Base-by-base conservation (phyloP, 1,284 basidiomycete genomes). In the Malassezia restricta region DNA sequence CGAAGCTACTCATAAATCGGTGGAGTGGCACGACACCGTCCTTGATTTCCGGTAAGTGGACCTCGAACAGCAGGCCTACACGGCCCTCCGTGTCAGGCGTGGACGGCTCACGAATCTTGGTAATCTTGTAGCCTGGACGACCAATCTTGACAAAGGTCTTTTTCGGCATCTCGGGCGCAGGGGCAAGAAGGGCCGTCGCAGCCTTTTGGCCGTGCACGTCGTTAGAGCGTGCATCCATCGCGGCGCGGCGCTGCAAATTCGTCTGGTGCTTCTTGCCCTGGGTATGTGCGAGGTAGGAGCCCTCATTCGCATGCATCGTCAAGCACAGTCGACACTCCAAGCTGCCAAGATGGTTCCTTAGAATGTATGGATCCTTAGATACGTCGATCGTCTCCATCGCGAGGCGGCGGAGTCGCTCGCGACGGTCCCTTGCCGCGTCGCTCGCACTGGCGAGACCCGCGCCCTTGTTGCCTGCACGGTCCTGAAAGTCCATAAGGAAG, bases 191-290 rank as follows among this genome's bases (percentile, higher is more conserved):
- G 90, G 80, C 56, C 77, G 82, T 64, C 51, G 61, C 50, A 17
- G 57, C 47, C 15, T 15, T 35, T 29, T 65, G 54, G 51, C 58
- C 56, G 7, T 47, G 39, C 24, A 45, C 50, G 27, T 96, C 90
- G 73, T 95, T 92, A 14, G 44, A 38, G 12, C 44, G 44, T 47
- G 88, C 86, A 77, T 98, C 94, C 51, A 84, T 81, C 9, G 92
- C 92, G 0, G 94, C 94, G 63, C 94, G 83, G 41, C 94, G 82
- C 4, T 92, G 94, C 32, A 99, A 82, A 73, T 98, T 98, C 1
- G 92, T 95, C 75, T 98, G 94, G 72, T 98, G 94, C 75, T 98
- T 99, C 77, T 98, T 98, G 29, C 94, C 94, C 77, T 98, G 94
- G 0, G 94, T 99, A 66, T 99, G 94, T 0, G 94, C 92, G 43